Percentiles rank a stretch among this genome's conserved stretches.
phyloP scores from a whole-genome alignment of 805 yeast genomes.

The Cyberlindnera mrakii region DNA sequence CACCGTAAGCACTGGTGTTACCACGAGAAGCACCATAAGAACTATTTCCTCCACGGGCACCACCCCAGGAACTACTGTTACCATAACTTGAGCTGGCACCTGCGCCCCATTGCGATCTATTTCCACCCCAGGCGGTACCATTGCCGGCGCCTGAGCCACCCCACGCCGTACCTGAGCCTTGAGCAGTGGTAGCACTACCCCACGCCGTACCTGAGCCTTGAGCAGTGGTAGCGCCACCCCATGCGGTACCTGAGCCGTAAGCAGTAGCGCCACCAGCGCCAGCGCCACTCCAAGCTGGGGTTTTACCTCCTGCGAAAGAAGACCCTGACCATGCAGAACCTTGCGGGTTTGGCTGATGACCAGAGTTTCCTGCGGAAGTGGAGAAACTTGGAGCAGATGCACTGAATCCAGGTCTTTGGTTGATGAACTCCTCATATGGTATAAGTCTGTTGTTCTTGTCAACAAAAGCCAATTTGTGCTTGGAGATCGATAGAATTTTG shows the following conservation, averaged over 20 bases:
- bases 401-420: conserved; percentile 29
- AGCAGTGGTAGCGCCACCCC: conserved; percentile 37
- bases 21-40: conserved; percentile 2
- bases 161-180: conserved; percentile 27
- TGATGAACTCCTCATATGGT: conserved; percentile 75
- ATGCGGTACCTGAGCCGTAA: conserved; percentile 38
- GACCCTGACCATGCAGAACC: conserved; percentile 16
- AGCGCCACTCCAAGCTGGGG: conserved; percentile 39
- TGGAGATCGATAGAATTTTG: conserved; percentile 80
- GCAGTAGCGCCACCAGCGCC: conserved; percentile 40
- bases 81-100: conserved; percentile 3
- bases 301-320: conserved; percentile 29
- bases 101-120: conserved; percentile 2
- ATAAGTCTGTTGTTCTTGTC: conserved; percentile 63
- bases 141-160: conserved; percentile 27
- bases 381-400: conserved; percentile 13
- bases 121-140: conserved; percentile 38
- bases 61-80: neutral
- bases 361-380: conserved; percentile 3
- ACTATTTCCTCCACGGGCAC: conserved; percentile 1
- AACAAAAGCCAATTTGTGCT: conserved; percentile 68
- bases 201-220: conserved; percentile 28
- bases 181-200: conserved; percentile 35
- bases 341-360: conserved; percentile 18
- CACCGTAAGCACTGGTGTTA: conserved; percentile 6